Evolutionary conservation across 2,329 filamentous ascomycete genomes (phyloP).

Genomic region (Cladorrhinum sp.): DNA sequence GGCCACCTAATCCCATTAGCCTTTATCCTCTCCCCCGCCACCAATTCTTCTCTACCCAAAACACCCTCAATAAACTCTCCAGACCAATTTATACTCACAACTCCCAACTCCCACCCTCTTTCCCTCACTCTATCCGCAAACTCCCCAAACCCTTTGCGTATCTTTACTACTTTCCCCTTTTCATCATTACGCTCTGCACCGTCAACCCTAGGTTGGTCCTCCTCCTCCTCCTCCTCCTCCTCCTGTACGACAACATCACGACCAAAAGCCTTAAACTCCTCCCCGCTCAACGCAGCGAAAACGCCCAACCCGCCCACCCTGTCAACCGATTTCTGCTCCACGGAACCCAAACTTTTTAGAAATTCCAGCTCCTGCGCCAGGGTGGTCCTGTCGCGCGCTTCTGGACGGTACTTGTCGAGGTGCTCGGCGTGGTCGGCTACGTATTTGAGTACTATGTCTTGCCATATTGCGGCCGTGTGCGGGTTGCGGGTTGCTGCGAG

Average conservation of each 20-base stretch:
- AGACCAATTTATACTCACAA: constrained; percentile 29
- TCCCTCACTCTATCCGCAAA: constrained; percentile 24
- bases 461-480: constrained; percentile 13
- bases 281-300: constrained; percentile 40
- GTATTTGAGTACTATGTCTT: constrained; percentile 45
- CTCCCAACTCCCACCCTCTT: constrained; percentile 13
- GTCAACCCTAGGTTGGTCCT: constrained; percentile 27
- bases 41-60: constrained; percentile 7
- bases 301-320: constrained; percentile 44
- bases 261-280: constrained; percentile 39
- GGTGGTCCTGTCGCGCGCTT: constrained; percentile 34
- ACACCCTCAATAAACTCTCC: constrained; percentile 24
- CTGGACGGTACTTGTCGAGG: constrained; percentile 32
- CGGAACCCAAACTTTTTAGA: constrained; percentile 40
- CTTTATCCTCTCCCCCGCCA: constrained; percentile 8
- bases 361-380: constrained; percentile 42
- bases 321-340: constrained; percentile 46
- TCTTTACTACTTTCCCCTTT: constrained; percentile 4
- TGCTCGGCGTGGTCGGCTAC: constrained; percentile 35
- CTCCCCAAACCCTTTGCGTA: constrained; percentile 37
- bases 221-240: background rate
- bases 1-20: constrained; percentile 29
- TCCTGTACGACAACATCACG: constrained; percentile 34
- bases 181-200: constrained; percentile 21
- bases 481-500: constrained; percentile 40